A percentile compares a stretch with the other conserved stretches of the same genome.
These are phyloP conservation scores for Eimeria necatrix DNA, from an alignment of 169 alveolate species.

Conservation along the genomic window DNA sequence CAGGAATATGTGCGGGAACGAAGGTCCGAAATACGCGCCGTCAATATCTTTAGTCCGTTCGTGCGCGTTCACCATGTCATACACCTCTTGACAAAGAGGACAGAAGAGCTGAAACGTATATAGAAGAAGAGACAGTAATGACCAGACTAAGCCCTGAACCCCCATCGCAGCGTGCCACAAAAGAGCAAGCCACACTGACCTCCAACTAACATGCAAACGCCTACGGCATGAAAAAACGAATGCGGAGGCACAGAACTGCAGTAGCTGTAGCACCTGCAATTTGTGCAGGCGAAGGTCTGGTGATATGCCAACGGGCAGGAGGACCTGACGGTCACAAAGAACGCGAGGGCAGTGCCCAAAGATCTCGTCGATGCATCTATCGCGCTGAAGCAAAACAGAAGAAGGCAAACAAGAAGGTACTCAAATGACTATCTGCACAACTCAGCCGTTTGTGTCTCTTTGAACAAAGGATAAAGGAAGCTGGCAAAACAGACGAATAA, in stretches of 20 bases:
- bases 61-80: conserved; percentile 82
- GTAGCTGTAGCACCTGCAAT: conserved; percentile 26
- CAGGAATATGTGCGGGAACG: conserved; percentile 93
- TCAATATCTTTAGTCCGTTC: conserved; percentile 88
- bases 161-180: not conserved
- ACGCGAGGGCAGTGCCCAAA: conserved; percentile 99
- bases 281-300: conserved; percentile 59
- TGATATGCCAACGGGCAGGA: conserved; percentile 96
- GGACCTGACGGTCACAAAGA: conserved; percentile 96
- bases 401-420: too few relatives aligned
- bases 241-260: not conserved
- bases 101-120: conserved; percentile 92
- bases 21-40: conserved; percentile 96
- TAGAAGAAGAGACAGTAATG: not conserved
- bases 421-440: too few relatives aligned
- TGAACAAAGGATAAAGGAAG: not conserved
- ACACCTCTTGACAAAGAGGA: conserved; percentile 97
- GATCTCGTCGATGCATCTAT: conserved; percentile 96
- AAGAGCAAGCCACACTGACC: not conserved
- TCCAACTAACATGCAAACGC: not conserved
- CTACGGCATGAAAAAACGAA: not conserved
- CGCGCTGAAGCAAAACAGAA: conserved; percentile 89
- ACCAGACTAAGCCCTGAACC: not conserved
- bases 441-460: too few relatives aligned
- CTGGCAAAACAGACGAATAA: not conserved